Evolutionary conservation across 2,329 filamentous ascomycete species (phyloP), one percentile per base, ranked within the genome.

Genomic region (Arachnomyces sp.): DNA sequence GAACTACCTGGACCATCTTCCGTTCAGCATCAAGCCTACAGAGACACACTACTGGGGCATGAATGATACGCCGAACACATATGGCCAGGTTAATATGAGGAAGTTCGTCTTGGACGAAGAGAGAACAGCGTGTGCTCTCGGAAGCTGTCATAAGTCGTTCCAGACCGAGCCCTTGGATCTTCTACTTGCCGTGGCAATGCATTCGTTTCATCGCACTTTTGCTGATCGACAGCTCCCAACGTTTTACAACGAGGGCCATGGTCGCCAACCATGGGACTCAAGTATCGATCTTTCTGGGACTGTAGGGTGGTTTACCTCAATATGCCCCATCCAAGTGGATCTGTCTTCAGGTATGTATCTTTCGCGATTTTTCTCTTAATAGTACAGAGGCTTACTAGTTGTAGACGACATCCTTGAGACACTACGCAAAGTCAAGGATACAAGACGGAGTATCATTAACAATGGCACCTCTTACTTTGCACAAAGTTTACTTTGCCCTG

Each of bases 301-400:
- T 1, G 60, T 73, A 2, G 71, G 71, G 5, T 74, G 71, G 71
- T 74, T 73, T 43, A 73, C 70, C 1, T 68, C 67, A 15, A 50
- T 73, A 6, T 68, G 67, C 37, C 69, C 69, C 0, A 61, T 71
- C 3, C 61, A 60, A 17, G 55, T 67, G 0, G 21, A 25, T 25
- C 21, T 9, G 9, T 25, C 21, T 9, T 25, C 21, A 5, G 21
- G 21, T 25, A 9, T 25, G 21, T 25, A 25, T 9, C 21, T 9
- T 9, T 25, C 9, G 5, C 5, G 9, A 25, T 9, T 9, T 9
- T 5, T 25, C 5, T 9, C 21, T 9, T 25, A 9, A 25, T 9
- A 5, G 9, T 25, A 25, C 5, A 9, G 9, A 25, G 9, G 9
- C 21, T 25, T 5, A 25, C 45, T 52, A 2, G 45, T 49, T 2